Base-by-base conservation (phyloP, 2,329 filamentous ascomycete genomes). In the Diaporthe capsici region DNA sequence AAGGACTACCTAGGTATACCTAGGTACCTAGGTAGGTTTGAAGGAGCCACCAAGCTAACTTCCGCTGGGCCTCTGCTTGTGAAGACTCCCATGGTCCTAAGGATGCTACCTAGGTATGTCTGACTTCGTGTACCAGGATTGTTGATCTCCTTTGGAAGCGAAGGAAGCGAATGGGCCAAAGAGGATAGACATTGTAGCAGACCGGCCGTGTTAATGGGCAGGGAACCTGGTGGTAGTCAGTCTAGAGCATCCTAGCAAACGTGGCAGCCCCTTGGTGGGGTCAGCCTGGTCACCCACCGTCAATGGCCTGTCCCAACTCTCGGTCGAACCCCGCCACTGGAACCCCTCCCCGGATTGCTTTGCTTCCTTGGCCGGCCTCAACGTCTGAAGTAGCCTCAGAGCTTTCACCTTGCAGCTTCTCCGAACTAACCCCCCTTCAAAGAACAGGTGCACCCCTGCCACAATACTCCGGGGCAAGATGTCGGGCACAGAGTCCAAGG, bases 401-500 rank as follows among this genome's bases (percentile, higher is more conserved):
- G n/a, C 28, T 22, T 9, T 58, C 44, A 60, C 65, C 57, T 20
- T 28, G 47, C n/a, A 31, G 17, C 58, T 44, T 53, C 58, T 42
- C 22, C 51, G 42, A 63, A 22, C 25, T 20, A 13, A 12, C 53
- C 44, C 28, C 49, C 49, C 28, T 13, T 34, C 12, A 25, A 20
- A 20, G 22, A 63, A 65, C 22, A 60, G 15, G 42, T 22, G 39
- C 37, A 25, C n/a, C 55, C 39, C 6, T 31, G 34, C 68, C 28
- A 34, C 42, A 57, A 15, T 9, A 44, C 25, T 55, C 51, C 47
- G 58, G 76, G 71, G 60, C 47, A 75, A 72, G 63, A 88, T 88
- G 86, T 86, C 89, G 80, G 82, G 87, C 63, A 89, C 93, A 82
- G 89, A 92, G 82, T 93, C 92, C 60, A 94, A 93, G 81, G 86